Conservation (phyloP, 2,329 filamentous ascomycete genomes). For the Aspergillus pseudoglaucus region DNA sequence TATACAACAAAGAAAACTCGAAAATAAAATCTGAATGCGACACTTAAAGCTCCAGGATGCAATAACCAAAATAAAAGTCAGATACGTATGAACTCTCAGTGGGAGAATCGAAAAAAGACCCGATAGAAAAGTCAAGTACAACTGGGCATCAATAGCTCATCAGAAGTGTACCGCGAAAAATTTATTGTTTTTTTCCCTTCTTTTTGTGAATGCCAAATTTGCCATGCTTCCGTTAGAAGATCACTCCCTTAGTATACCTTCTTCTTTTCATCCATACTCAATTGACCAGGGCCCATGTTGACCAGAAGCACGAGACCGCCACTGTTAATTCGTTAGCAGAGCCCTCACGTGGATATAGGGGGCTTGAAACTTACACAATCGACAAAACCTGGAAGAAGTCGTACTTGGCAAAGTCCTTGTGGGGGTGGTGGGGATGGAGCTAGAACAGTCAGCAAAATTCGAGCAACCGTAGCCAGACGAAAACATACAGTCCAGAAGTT, state of each 20-base stretch:
- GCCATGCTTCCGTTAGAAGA: too few relatives aligned
- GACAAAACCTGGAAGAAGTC: constrained; percentile 99
- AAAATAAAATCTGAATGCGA: constrained; percentile 8
- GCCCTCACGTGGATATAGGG: background rate
- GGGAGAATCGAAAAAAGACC: background rate
- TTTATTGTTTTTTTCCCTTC: too few relatives aligned
- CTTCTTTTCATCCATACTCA: constrained; percentile 99
- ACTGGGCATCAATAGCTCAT: background rate
- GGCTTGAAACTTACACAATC: constrained; percentile 61
- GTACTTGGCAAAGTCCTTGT: constrained; percentile 99
- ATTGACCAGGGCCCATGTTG: constrained; percentile 96
- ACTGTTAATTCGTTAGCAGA: constrained; percentile 27
- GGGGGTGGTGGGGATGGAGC: constrained; percentile 95
- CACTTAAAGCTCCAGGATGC: too few relatives aligned
- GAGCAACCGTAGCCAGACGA: background rate
- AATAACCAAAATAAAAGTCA: too few relatives aligned
- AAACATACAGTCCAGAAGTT: constrained; percentile 97
- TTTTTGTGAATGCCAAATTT: background rate
- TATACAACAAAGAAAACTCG: background rate
- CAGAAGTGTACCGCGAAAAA: background rate
- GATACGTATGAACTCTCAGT: too few relatives aligned
- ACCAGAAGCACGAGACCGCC: constrained; percentile 92
- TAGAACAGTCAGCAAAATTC: constrained; percentile 33
- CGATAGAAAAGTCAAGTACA: background rate
- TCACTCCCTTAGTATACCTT: constrained; percentile 76